phyloP scores from a whole-genome alignment of 2,329 filamentous ascomycete species.

The Colletotrichum caudatum region DNA sequence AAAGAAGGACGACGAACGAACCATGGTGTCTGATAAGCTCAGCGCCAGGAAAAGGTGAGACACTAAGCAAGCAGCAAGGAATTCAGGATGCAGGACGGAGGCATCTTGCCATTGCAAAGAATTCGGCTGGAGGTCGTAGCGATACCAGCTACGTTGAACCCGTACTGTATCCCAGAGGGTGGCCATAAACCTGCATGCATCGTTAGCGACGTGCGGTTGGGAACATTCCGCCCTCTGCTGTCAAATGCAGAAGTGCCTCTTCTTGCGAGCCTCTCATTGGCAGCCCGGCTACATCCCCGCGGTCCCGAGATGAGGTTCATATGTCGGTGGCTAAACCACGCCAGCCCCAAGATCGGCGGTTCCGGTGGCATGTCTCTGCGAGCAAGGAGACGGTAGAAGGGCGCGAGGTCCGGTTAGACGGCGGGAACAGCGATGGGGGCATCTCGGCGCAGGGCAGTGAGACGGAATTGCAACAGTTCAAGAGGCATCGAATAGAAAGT shows the following conservation, averaged over 20 bases:
- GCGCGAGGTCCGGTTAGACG: slow-evolving; percentile 1
- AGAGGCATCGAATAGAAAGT: slow-evolving; percentile 22
- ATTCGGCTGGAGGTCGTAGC: slow-evolving; percentile 4
- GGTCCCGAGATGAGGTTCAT: slow-evolving; percentile 25
- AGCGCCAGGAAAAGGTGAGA: not conserved
- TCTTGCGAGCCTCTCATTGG: slow-evolving; percentile 18
- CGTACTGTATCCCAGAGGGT: not conserved
- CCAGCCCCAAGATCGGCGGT: slow-evolving; percentile 11
- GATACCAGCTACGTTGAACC: slow-evolving; percentile 2
- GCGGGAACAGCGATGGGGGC: not conserved
- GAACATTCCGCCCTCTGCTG: not conserved
- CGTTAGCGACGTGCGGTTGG: slow-evolving; percentile 19
- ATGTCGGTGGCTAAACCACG: slow-evolving; percentile 26
- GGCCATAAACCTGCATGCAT: slow-evolving; percentile 15
- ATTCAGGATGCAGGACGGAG: not conserved
- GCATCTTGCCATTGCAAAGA: slow-evolving; percentile 4
- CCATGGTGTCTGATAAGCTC: slow-evolving; percentile 2
- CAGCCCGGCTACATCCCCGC: slow-evolving; percentile 1
- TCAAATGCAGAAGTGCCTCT: slow-evolving; percentile 18
- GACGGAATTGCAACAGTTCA: slow-evolving; percentile 27
- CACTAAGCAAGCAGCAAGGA: not conserved
- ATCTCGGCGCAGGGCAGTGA: slow-evolving; percentile 21
- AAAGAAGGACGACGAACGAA: not conserved
- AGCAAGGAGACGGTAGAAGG: slow-evolving; percentile 26
- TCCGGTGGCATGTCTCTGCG: slow-evolving; percentile 18